A percentile compares a stretch with the other conserved stretches of the same genome.
Evolutionary conservation across 1,139 yeast species (phyloP).

Genomic region (Kluyveromyces sp.): DNA sequence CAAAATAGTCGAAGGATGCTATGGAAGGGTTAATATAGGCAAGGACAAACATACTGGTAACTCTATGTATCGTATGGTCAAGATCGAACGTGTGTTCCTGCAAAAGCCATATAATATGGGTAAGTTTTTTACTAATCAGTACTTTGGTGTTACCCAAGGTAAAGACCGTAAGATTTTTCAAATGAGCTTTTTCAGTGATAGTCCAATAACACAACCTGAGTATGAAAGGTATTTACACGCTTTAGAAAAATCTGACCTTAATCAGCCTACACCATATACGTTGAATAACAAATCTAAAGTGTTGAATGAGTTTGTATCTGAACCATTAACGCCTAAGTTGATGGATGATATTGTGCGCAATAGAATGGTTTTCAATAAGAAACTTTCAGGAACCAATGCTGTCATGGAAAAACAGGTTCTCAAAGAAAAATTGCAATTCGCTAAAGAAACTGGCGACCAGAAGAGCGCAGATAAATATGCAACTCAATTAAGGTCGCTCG

Average conservation of each 20-base stretch:
- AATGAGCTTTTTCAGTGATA: conserved; percentile 73
- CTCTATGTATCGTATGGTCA: conserved; percentile 78
- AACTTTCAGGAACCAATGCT: conserved; percentile 61
- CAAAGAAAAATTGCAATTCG: conserved; percentile 69
- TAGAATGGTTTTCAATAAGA: conserved; percentile 53
- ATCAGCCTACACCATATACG: conserved; percentile 54
- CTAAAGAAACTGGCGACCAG: conserved; percentile 56
- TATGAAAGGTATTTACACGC: conserved; percentile 61
- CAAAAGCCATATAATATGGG: conserved; percentile 55
- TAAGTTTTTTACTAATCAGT: conserved; percentile 49
- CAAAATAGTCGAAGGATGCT: conserved; percentile 61
- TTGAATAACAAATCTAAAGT: conserved; percentile 60
- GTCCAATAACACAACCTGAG: conserved; percentile 59
- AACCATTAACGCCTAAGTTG: conserved; percentile 64
- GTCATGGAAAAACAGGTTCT: conserved; percentile 69
- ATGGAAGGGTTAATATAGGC: conserved; percentile 78
- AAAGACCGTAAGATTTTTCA: conserved; percentile 59
- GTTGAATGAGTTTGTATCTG: conserved; percentile 52
- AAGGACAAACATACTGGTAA: conserved; percentile 51
- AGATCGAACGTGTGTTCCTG: conserved; percentile 55
- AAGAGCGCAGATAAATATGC: conserved; percentile 40
- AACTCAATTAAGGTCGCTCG: conserved; percentile 35
- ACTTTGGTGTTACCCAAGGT: conserved; percentile 49
- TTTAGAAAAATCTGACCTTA: conserved; percentile 50
- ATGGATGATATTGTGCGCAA: conserved; percentile 73